Percentiles rank a stretch among this genome's conserved stretches.
phyloP scores from a whole-genome alignment of 768 basidiomycete genomes.

The Xerocomus brunneocitrinus region DNA sequence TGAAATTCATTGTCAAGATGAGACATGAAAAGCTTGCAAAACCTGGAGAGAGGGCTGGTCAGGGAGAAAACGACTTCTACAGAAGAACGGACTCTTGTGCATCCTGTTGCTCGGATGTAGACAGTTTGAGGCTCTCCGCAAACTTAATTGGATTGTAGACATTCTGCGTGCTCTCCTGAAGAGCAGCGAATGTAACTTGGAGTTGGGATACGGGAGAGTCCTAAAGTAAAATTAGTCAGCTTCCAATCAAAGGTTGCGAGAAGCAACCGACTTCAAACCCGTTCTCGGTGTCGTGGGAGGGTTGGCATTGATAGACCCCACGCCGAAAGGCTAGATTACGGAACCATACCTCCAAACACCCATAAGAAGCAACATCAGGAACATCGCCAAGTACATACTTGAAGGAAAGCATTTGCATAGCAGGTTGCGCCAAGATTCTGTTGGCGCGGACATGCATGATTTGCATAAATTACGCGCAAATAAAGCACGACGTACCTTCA shows the following conservation, averaged over 20 bases:
- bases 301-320: conserved; percentile 77
- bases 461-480: background rate
- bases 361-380: conserved; percentile 3
- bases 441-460: background rate
- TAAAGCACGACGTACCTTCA: conserved; percentile 49
- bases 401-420: conserved; percentile 93
- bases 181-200: conserved; percentile 77
- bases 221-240: conserved; percentile 31
- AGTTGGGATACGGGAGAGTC: conserved; percentile 77
- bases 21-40: conserved; percentile 92
- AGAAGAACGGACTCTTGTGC: conserved; percentile 76
- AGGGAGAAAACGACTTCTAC: background rate
- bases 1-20: conserved; percentile 84
- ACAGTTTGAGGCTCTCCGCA: conserved; percentile 78
- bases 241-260: background rate
- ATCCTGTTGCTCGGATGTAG: conserved; percentile 89
- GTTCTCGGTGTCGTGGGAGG: conserved; percentile 45
- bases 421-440: conserved; percentile 97
- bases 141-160: conserved; percentile 83
- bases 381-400: conserved; percentile 44
- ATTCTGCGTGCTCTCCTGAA: conserved; percentile 65
- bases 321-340: conserved; percentile 76
- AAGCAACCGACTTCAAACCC: conserved; percentile 38
- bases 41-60: conserved; percentile 42
- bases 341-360: conserved; percentile 74